Evolutionary conservation across 2,329 filamentous ascomycete genomes (phyloP).

Genomic region (Colletotrichum neosansevieriae): DNA sequence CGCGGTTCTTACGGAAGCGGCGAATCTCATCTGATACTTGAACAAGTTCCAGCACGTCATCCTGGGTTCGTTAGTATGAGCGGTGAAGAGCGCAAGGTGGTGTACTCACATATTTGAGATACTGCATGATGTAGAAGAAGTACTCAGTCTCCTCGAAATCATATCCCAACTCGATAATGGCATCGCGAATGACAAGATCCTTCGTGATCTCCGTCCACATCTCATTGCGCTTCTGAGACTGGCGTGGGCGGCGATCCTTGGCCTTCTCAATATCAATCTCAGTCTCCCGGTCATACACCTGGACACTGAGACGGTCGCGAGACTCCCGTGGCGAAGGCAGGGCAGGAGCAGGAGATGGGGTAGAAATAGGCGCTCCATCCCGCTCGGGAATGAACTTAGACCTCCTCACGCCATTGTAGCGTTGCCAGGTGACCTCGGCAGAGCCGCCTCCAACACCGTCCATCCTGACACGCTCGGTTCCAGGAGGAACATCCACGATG

Average conservation of each 20-base stretch:
- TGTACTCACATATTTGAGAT: conserved; percentile 83
- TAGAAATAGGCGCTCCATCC: conserved; percentile 53
- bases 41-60: conserved; percentile 87
- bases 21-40: conserved; percentile 87
- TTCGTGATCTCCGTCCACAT: conserved; percentile 99
- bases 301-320: conserved; percentile 57
- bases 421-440: conserved; percentile 83
- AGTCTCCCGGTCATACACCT: conserved; percentile 59
- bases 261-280: conserved; percentile 68
- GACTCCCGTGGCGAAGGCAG: conserved; percentile 49
- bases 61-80: conserved; percentile 65
- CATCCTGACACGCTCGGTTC: conserved; percentile 85
- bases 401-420: conserved; percentile 81
- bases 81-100: neutral
- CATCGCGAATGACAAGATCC: conserved; percentile 87
- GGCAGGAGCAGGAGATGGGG: conserved; percentile 40
- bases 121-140: conserved; percentile 94
- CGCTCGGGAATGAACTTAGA: conserved; percentile 80
- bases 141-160: conserved; percentile 90
- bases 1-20: conserved; percentile 65
- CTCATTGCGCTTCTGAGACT: conserved; percentile 63
- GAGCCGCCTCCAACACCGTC: conserved; percentile 81
- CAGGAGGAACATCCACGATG: conserved; percentile 86
- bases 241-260: conserved; percentile 60
- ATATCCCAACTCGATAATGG: conserved; percentile 86